phyloP scores from a whole-genome alignment of 2,329 filamentous ascomycete genomes.

The Tolypocladium cylindrosporum region DNA sequence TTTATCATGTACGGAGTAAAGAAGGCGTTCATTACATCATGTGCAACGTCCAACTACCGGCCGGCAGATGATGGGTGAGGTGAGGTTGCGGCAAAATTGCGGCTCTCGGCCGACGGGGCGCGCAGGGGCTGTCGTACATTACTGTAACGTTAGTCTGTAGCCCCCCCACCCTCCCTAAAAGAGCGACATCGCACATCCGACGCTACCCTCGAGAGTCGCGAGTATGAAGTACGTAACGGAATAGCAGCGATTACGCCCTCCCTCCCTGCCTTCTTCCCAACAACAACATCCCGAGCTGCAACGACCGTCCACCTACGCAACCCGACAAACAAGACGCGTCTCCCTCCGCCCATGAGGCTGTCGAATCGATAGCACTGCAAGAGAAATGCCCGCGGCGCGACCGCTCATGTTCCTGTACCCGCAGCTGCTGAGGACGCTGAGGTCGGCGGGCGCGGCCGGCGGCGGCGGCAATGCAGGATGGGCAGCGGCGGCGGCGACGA shows the following conservation, averaged over 20 bases:
- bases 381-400: constrained; percentile 49
- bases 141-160: no score
- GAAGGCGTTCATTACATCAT: no score
- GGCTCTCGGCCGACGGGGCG: background rate
- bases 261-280: background rate
- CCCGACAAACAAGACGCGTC: background rate
- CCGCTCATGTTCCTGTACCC: constrained; percentile 59
- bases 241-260: background rate
- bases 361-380: background rate
- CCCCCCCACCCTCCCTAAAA: no score
- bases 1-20: no score
- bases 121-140: no score
- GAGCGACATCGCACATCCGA: background rate
- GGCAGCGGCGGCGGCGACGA: constrained; percentile 31
- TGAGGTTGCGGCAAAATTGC: background rate
- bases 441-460: background rate
- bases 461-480: constrained; percentile 13
- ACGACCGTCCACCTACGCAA: background rate
- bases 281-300: background rate
- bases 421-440: constrained; percentile 47
- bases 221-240: background rate
- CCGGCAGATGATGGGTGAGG: background rate
- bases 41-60: no score
- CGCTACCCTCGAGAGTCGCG: background rate
- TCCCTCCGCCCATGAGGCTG: background rate